Evolutionary conservation across 345 rosid species (phyloP), one percentile per base, ranked within the genome.

Genomic region (Boechera divaricarpa): DNA sequence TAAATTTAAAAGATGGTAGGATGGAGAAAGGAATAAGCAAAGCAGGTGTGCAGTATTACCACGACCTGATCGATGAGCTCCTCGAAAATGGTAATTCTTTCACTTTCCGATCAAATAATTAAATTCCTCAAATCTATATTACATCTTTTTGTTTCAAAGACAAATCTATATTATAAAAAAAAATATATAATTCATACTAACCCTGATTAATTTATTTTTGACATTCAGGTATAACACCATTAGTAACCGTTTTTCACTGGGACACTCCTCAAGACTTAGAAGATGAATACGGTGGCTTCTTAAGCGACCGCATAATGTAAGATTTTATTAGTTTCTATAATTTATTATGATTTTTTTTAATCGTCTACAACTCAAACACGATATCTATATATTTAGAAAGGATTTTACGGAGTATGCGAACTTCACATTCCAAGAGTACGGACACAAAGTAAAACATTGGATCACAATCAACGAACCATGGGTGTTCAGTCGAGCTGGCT

Each of bases 61-160:
- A 78, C 60, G 56, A 84, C 53, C 84, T 86, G 13, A 86, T 86
- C 74, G 76, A 84, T 29, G 86, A 83, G 65, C 88, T 86, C 54
- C 79, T 86, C 2, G 60, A 61, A 51, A 78, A 86, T 16, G 81
- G 73, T 77, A 38, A 55, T 15, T 39, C 0, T 12, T 26, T 66
- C 5, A 24, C 13, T 56, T 32, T 58, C 45, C 10, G 0, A 32
- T 51, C 60, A 15, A 4, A 12, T 32, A 32, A 1, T 39, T 31
- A 31, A 45, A 62, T 0, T 35, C 35, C 12, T 24, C 7, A 62
- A 52, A 32, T 64, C 11, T 54, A 16, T 12, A 51, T 13, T 13
- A 13, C 39, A 36, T 58, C 33, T 28, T 28, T 28, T 28, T 28
- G 2, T 28, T 28, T 28, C 29, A 28, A 28, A 28, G 29, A 28